Percentiles rank a stretch among this genome's conserved stretches.
Evolutionary conservation across 2,329 filamentous ascomycete species (phyloP).

Genomic region (Phoma sp.): DNA sequence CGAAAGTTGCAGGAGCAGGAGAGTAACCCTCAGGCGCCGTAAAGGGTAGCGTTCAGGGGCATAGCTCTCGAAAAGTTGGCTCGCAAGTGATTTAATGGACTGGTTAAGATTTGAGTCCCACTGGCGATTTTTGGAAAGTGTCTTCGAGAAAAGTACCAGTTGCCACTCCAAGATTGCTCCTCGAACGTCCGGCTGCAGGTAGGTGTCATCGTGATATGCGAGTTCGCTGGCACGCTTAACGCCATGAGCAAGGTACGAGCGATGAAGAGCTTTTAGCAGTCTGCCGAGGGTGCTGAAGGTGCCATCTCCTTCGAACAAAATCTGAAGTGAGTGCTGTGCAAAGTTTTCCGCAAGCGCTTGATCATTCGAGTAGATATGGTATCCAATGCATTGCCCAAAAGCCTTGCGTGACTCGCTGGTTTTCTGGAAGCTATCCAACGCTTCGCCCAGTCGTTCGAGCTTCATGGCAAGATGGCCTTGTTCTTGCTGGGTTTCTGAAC

Average conservation of each 20-base stretch:
- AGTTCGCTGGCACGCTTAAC: conserved; percentile 61
- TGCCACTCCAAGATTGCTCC: conserved; percentile 55
- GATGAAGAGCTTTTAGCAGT: conserved; percentile 66
- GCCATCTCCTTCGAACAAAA: conserved; percentile 62
- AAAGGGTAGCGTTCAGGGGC: conserved; percentile 37
- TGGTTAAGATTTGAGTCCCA: conserved; percentile 38
- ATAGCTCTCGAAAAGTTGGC: conserved; percentile 42
- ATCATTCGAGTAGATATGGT: conserved; percentile 66
- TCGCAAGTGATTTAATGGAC: conserved; percentile 31
- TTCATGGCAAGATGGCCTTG: conserved; percentile 69
- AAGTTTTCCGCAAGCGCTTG: conserved; percentile 61
- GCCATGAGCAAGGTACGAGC: conserved; percentile 55
- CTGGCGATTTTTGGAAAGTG: conserved; percentile 38
- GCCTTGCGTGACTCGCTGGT: conserved; percentile 65
- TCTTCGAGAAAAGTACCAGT: conserved; percentile 41
- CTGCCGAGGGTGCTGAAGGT: conserved; percentile 64
- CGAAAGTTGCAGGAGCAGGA: conserved; percentile 47
- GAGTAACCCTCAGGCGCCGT: conserved; percentile 37
- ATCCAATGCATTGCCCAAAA: conserved; percentile 67
- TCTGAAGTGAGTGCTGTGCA: conserved; percentile 57
- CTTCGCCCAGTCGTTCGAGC: conserved; percentile 70
- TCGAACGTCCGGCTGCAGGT: conserved; percentile 37
- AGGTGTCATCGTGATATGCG: conserved; percentile 46
- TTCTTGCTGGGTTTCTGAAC: conserved; percentile 63
- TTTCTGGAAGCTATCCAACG: conserved; percentile 62